phyloP scores from a whole-genome alignment of 495 filamentous ascomycete genomes.

The Cladorrhinum samala region DNA sequence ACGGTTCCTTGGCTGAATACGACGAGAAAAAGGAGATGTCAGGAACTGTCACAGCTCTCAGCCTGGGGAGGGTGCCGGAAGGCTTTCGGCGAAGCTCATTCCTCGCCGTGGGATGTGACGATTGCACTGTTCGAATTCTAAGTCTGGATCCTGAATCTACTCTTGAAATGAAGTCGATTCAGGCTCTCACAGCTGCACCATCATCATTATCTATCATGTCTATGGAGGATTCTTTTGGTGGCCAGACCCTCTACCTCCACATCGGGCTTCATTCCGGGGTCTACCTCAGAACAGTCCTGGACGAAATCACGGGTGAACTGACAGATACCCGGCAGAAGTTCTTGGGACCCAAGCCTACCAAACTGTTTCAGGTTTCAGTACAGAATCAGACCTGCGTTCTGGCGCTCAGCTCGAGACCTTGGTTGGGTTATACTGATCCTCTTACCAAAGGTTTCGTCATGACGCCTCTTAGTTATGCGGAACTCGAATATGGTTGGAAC shows the following conservation, averaged over 20 bases:
- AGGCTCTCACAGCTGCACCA: slow-evolving; percentile 83
- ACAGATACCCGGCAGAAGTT: slow-evolving; percentile 93
- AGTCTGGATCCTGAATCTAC: slow-evolving; percentile 86
- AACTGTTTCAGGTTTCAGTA: slow-evolving; percentile 79
- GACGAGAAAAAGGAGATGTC: slow-evolving; percentile 95
- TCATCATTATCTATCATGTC: slow-evolving; percentile 87
- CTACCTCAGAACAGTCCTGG: slow-evolving; percentile 87
- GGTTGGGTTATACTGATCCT: slow-evolving; percentile 85
- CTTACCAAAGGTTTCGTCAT: slow-evolving; percentile 81
- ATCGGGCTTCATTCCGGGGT: slow-evolving; percentile 94
- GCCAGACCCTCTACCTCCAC: slow-evolving; percentile 82
- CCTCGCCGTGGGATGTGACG: slow-evolving; percentile 92
- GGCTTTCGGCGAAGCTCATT: slow-evolving; percentile 80
- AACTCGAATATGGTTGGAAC: slow-evolving; percentile 91
- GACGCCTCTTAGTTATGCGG: slow-evolving; percentile 79
- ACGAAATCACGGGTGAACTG: slow-evolving; percentile 89
- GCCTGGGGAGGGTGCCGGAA: slow-evolving; percentile 88
- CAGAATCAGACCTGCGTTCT: slow-evolving; percentile 82
- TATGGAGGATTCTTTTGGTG: slow-evolving; percentile 78
- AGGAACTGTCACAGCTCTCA: slow-evolving; percentile 89
- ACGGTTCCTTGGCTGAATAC: slow-evolving; percentile 86
- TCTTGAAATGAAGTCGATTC: slow-evolving; percentile 85
- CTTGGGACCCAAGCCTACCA: slow-evolving; percentile 80
- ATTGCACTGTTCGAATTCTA: slow-evolving; percentile 88
- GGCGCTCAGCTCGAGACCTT: slow-evolving; percentile 82